Evolutionary conservation across 805 yeast genomes (phyloP).

Genomic region (Candida michaelii): DNA sequence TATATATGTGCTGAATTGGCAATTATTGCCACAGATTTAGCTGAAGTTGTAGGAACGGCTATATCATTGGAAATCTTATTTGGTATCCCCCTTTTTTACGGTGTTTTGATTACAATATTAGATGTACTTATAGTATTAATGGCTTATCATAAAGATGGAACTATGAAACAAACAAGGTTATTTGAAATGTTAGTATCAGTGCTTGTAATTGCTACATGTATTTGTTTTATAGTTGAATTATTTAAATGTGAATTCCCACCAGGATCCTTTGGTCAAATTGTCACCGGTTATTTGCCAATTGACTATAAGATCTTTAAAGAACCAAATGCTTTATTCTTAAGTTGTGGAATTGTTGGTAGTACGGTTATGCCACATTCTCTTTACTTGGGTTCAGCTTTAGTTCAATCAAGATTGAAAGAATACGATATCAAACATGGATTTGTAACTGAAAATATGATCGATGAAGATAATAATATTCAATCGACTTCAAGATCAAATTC

Average conservation of each 20-base stretch:
- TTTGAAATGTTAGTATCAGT: conserved; percentile 81
- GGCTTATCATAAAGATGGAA: conserved; percentile 86
- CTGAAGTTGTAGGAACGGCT: conserved; percentile 98
- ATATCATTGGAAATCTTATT: conserved; percentile 84
- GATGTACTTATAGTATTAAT: conserved; percentile 84
- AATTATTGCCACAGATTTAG: conserved; percentile 92
- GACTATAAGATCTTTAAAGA: conserved; percentile 30
- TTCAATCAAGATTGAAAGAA: conserved; percentile 44
- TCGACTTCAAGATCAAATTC: background rate
- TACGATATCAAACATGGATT: conserved; percentile 37
- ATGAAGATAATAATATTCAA: conserved; percentile 1
- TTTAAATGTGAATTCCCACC: conserved; percentile 52
- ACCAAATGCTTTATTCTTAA: conserved; percentile 40
- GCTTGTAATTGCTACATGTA: conserved; percentile 77
- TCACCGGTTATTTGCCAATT: conserved; percentile 49
- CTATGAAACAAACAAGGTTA: conserved; percentile 69
- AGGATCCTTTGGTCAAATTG: conserved; percentile 51
- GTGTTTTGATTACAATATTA: conserved; percentile 79
- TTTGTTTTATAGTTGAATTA: conserved; percentile 77
- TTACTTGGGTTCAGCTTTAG: conserved; percentile 44
- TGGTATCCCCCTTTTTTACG: conserved; percentile 74
- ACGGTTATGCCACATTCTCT: conserved; percentile 50
- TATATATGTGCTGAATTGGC: conserved; percentile 86
- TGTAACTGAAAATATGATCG: conserved; percentile 8
- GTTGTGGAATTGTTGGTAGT: conserved; percentile 48